Evolutionary conservation across 2,329 filamentous ascomycete genomes (phyloP).

Genomic region (Remersonia thermophila): DNA sequence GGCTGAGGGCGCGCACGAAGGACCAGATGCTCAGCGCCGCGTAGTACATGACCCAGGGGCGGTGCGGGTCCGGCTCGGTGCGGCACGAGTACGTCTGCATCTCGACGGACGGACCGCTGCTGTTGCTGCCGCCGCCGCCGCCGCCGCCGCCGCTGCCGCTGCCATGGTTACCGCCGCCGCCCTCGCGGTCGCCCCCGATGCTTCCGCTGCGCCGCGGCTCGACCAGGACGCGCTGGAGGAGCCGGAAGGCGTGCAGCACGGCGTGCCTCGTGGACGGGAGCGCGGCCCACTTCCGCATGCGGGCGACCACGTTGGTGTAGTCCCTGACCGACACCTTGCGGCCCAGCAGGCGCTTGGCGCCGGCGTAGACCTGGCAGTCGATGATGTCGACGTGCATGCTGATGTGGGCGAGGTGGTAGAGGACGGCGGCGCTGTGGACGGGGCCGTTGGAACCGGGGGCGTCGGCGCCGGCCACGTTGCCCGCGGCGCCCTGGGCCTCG

Average conservation of each 20-base stretch:
- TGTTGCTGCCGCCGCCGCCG: neutral
- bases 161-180: constrained; percentile 13
- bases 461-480: constrained; percentile 23
- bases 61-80: constrained; percentile 69
- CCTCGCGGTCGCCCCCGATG: constrained; percentile 12
- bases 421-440: constrained; percentile 65
- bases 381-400: constrained; percentile 80
- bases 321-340: constrained; percentile 67
- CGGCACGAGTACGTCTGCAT: constrained; percentile 53
- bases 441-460: constrained; percentile 43
- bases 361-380: constrained; percentile 80
- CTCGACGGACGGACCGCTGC: constrained; percentile 25
- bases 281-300: constrained; percentile 71
- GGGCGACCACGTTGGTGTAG: constrained; percentile 56
- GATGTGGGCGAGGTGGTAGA: constrained; percentile 82
- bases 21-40: constrained; percentile 77
- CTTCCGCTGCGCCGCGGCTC: constrained; percentile 28
- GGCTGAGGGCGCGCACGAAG: constrained; percentile 69
- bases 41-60: constrained; percentile 86
- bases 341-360: constrained; percentile 63
- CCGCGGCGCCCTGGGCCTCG: constrained; percentile 39
- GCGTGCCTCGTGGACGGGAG: constrained; percentile 66
- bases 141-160: too few relatives aligned
- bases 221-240: constrained; percentile 64
- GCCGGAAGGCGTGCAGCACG: constrained; percentile 71